Evolutionary conservation across 148 eudicot species (phyloP), one percentile per base, ranked within the genome.

Genomic region (Limonium bicolor): DNA sequence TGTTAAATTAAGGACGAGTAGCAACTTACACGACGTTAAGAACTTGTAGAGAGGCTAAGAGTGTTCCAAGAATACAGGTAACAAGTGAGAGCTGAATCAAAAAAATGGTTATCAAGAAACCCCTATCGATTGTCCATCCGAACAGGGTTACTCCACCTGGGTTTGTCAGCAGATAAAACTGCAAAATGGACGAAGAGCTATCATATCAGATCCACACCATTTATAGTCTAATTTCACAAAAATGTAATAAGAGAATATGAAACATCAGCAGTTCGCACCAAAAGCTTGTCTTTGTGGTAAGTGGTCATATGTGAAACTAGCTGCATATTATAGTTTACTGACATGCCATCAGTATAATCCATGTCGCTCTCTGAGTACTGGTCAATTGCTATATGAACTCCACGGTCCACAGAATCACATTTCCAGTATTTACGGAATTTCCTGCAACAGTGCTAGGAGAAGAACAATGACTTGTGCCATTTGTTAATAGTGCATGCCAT

Each of bases 61-160:
- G 94, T 84, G 73, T 76, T 80, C 35, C 86, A 19, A 82, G 86
- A 24, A 83, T 78, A 48, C 78, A 83, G 46, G 70, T 64, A 27
- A 74, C 78, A 48, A 84, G 60, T 7, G 90, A 66, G 46, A 80
- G 64, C 60, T 84, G 82, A 15, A 67, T 25, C 56, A 74, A 73
- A 64, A 85, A 85, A 51, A 77, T 65, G 6, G 90, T 85, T 62
- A 60, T 69, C 12, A 85, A 58, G 27, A 85, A 69, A 11, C 61
- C 55, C 27, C 95, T 69, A 50, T 85, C 86, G 36, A 85, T 63
- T 2, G 59, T 58, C 73, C 73, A 80, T 41, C 95, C 95, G 22
- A 64, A 85, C 22, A 85, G 50, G 26, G 76, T 85, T 39, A 85
- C 55, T 14, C 95, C 95, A 46, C 95, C 86, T 7, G 75, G 68